Evolutionary conservation across 495 filamentous ascomycete genomes (phyloP), one percentile per base, ranked within the genome.

Genomic region (Penicillium ochrochloron): DNA sequence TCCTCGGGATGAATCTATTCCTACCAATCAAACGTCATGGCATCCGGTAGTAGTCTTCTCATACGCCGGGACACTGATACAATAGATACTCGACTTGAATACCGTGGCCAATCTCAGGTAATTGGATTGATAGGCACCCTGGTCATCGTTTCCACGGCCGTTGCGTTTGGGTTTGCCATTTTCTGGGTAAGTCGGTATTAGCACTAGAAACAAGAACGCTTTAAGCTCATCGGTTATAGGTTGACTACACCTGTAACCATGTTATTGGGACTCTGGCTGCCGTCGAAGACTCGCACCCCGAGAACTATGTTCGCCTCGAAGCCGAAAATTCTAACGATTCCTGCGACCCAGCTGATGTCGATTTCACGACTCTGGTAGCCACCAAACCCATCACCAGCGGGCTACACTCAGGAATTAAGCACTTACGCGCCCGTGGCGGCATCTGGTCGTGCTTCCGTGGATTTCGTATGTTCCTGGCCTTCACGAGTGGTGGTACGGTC

Each of bases 361-460:
- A 42, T 17, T 5, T 42, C 39, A 6, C 14, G 1, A 0, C 39
- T 5, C 17, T 14, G 14, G 14, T 14, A 42, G 15, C 39, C 39
- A 42, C 39, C n/a, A 15, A 42, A 14, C 39, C 39, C 15, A 42
- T 42, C 14, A 42, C 39, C 14, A 42, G 39, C 4, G 39, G 39
- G 39, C 17, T 42, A n/a, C 39, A 14, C 15, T 42, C 39, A 14
- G 17, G 12, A 14, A 42, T 42, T 17, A 42, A 17, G 39, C 39
- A 42, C 14, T 17, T 42, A 2, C 39, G 39, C 39, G 39, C 39
- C 39, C 39, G 39, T 6, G 39, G 39, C 15, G 39, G 39, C 15
- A 42, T 42, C 39, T 42, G 39, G 39, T 42, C 39, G 39, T 42
- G 39, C 39, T 42, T 42, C 14, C 39, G 39, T 42, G 39, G 39